Conservation (phyloP, 352 stramenopile species). For the Globisporangium iwayamae region DNA sequence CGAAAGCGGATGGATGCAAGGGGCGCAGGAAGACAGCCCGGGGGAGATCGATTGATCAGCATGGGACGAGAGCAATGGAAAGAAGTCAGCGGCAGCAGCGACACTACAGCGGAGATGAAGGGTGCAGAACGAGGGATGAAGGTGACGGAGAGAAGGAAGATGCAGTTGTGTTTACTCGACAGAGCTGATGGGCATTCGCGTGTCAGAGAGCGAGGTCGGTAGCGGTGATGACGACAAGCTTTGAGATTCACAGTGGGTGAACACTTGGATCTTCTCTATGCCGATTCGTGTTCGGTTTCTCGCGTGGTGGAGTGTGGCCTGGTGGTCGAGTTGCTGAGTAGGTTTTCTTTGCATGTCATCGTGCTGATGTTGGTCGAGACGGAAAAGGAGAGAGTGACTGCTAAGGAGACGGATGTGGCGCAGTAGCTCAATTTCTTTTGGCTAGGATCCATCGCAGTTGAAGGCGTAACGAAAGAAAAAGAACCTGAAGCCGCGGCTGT, state of each 20-base stretch:
- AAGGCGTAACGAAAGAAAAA: conserved; percentile 6
- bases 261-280: neutral
- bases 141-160: neutral
- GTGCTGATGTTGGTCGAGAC: neutral
- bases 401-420: neutral
- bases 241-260: neutral
- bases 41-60: neutral
- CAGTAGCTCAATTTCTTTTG: neutral
- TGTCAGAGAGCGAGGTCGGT: neutral
- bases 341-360: conserved; percentile 1
- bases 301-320: neutral
- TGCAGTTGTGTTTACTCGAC: conserved; percentile 6
- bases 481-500: conserved; percentile 5
- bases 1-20: neutral
- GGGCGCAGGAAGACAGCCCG: neutral
- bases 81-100: neutral
- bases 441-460: neutral
- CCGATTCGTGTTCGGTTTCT: neutral
- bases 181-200: neutral
- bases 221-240: neutral
- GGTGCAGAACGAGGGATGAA: neutral
- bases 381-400: neutral
- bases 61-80: conserved; percentile 1
- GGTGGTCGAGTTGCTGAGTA: neutral
- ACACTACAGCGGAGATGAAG: neutral